Percentiles rank a stretch among this genome's conserved stretches.
Conservation (phyloP, 2,329 filamentous ascomycete species). For the Sclerotinia nivalis region DNA sequence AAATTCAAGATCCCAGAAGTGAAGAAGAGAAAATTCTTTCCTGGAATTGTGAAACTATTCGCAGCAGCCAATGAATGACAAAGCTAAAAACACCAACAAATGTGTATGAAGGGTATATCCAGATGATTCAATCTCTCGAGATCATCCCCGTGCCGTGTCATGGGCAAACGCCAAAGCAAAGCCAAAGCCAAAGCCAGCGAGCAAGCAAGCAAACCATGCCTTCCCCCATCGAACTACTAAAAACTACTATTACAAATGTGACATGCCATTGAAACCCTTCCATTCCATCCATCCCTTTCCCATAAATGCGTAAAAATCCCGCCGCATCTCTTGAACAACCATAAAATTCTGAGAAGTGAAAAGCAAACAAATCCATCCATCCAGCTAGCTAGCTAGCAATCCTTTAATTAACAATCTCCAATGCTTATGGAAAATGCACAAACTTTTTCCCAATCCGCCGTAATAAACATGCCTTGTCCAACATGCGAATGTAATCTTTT, state of each 20-base stretch:
- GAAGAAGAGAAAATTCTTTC: background rate
- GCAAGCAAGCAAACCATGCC: constrained; percentile 2
- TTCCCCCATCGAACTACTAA: constrained; percentile 14
- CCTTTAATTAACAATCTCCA: constrained; percentile 22
- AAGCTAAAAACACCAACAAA: constrained; percentile 9
- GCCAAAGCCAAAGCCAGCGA: constrained; percentile 12
- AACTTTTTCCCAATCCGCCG: constrained; percentile 22
- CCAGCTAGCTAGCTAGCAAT: background rate
- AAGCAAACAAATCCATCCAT: constrained; percentile 14
- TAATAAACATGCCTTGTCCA: constrained; percentile 11
- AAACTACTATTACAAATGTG: constrained; percentile 26
- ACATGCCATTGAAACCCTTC: constrained; percentile 6
- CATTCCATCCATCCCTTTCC: constrained; percentile 13
- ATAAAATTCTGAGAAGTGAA: constrained; percentile 7
- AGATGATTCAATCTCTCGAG: constrained; percentile 16
- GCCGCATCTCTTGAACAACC: constrained; percentile 13
- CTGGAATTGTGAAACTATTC: background rate
- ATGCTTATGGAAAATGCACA: constrained; percentile 15
- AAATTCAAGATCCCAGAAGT: background rate
- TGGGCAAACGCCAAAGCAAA: constrained; percentile 20
- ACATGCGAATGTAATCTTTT: constrained; percentile 23
- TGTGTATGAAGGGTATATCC: constrained; percentile 24
- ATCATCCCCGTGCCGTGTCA: constrained; percentile 11
- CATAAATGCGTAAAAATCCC: constrained; percentile 12
- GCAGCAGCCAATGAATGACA: background rate